A percentile compares a stretch with the other conserved stretches of the same genome.
Conservation (phyloP, 1,139 yeast genomes). For the Zygoascus hellenicus region DNA sequence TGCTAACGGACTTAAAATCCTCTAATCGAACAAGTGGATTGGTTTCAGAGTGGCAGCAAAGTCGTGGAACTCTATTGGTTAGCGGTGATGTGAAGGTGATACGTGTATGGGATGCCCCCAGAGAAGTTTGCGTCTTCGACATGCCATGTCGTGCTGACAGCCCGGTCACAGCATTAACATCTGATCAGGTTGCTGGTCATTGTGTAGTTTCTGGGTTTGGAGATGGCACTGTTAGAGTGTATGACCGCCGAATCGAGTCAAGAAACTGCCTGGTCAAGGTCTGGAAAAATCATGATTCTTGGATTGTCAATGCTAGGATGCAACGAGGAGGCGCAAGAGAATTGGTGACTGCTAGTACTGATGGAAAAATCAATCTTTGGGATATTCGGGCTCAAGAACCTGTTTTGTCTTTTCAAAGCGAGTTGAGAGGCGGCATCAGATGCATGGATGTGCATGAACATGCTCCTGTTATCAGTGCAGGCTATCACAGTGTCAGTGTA, state of each 20-base stretch:
- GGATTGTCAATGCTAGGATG: conserved; percentile 82
- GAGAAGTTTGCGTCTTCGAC: conserved; percentile 80
- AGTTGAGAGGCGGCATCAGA: conserved; percentile 56
- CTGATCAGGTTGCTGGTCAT: conserved; percentile 96
- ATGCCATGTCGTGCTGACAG: conserved; percentile 89
- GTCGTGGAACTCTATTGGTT: conserved; percentile 82
- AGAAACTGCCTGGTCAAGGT: conserved; percentile 80
- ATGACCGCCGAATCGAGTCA: conserved; percentile 81
- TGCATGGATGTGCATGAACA: conserved; percentile 87
- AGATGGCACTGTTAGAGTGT: conserved; percentile 85
- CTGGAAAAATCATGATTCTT: conserved; percentile 61
- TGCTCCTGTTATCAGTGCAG: conserved; percentile 89
- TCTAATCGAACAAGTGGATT: conserved; percentile 64
- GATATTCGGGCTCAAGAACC: conserved; percentile 76
- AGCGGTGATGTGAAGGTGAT: conserved; percentile 95
- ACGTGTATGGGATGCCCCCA: conserved; percentile 93
- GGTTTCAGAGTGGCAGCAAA: conserved; percentile 94
- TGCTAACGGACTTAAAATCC: conserved; percentile 69
- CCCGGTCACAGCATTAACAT: conserved; percentile 81
- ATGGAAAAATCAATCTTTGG: conserved; percentile 85
- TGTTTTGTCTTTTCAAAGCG: conserved; percentile 56
- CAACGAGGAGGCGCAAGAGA: conserved; percentile 96
- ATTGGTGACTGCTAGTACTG: conserved; percentile 71
- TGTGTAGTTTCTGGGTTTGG: conserved; percentile 87
- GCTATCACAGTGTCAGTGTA: conserved; percentile 67